A percentile compares a stretch with the other conserved stretches of the same genome.
phyloP scores from a whole-genome alignment of 352 stramenopile species.

The Phytophthora syringae region DNA sequence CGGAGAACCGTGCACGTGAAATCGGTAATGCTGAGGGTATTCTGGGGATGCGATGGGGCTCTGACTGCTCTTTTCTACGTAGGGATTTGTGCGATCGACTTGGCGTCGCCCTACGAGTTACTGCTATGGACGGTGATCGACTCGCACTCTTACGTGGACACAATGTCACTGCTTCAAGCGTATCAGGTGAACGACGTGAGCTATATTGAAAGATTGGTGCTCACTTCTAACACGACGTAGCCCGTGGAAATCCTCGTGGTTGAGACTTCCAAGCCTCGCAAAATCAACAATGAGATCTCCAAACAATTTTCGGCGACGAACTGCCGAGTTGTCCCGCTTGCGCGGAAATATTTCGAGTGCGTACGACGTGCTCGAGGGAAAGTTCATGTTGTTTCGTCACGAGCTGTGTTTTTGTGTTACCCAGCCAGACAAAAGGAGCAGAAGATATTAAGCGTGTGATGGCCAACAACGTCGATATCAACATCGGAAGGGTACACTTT shows the following conservation, averaged over 20 bases:
- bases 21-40: slow-evolving; percentile 43
- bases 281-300: slow-evolving; percentile 75
- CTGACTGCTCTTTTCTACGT: neutral
- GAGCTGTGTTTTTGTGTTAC: neutral
- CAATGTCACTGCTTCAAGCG: slow-evolving; percentile 68
- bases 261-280: slow-evolving; percentile 58
- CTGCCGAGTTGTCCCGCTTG: slow-evolving; percentile 72
- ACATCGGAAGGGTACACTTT: slow-evolving; percentile 66
- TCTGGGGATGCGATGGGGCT: neutral
- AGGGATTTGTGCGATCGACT: slow-evolving; percentile 79
- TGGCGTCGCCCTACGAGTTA: slow-evolving; percentile 72
- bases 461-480: slow-evolving; percentile 84
- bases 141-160: slow-evolving; percentile 77
- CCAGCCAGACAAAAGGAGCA: slow-evolving; percentile 83
- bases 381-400: neutral
- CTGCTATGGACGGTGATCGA: slow-evolving; percentile 84
- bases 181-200: slow-evolving; percentile 52
- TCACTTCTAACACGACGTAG: slow-evolving; percentile 25
- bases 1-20: slow-evolving; percentile 64
- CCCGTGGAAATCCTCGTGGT: slow-evolving; percentile 80
- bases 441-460: slow-evolving; percentile 87
- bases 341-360: slow-evolving; percentile 85
- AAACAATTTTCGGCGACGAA: slow-evolving; percentile 61
- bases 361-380: neutral
- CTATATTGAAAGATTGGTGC: neutral